phyloP scores from a whole-genome alignment of 2,329 filamentous ascomycete species.

The Ophiognomonia clavigignenti-juglandacearum region DNA sequence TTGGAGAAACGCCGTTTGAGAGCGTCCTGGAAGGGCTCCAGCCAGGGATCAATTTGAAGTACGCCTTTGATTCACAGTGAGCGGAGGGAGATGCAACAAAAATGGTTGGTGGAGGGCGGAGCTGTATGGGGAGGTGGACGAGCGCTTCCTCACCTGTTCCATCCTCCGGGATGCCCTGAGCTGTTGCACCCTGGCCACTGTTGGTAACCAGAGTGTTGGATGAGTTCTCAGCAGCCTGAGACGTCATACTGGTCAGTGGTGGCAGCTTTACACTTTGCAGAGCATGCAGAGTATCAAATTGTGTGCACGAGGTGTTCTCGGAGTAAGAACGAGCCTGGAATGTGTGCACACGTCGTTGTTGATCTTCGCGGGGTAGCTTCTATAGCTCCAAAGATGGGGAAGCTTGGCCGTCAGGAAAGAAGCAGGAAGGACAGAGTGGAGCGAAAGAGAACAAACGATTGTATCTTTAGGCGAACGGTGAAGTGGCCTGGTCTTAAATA shows the following conservation, averaged over 20 bases:
- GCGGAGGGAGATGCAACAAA: no score
- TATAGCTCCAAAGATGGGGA: neutral
- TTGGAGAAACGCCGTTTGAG: constrained; percentile 73
- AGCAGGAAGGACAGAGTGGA: neutral
- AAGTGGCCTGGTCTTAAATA: no score
- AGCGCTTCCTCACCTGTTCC: constrained; percentile 60
- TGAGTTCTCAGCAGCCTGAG: constrained; percentile 33
- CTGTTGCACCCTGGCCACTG: constrained; percentile 30
- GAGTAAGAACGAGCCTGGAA: no score
- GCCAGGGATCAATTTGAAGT: constrained; percentile 80
- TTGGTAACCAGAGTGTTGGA: constrained; percentile 39
- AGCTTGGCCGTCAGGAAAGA: neutral
- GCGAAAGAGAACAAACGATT: neutral
- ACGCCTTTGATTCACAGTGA: no score
- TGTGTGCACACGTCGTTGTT: no score
- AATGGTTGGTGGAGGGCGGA: no score
- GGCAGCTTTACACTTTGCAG: no score
- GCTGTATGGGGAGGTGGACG: neutral
- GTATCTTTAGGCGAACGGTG: neutral
- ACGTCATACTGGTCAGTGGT: no score
- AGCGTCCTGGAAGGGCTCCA: constrained; percentile 75
- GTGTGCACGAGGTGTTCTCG: no score
- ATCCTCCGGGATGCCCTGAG: constrained; percentile 56
- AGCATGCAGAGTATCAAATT: no score
- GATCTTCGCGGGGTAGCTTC: neutral